Percentiles rank a stretch among this genome's conserved stretches.
These are phyloP conservation scores for Ilex aquifolium DNA, from an alignment of 257 asterid species.

Conservation along the genomic window DNA sequence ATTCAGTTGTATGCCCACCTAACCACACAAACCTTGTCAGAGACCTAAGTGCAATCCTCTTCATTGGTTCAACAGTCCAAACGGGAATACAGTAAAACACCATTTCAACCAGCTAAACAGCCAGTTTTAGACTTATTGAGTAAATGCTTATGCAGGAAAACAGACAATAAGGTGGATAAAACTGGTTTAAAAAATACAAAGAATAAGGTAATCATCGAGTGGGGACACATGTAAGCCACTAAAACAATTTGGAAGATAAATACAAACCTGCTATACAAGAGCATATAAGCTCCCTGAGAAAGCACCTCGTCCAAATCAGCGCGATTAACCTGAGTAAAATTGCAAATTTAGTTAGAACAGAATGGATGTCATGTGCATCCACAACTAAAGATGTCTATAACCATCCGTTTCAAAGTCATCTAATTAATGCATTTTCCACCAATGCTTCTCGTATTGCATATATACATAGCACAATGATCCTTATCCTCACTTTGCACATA, in stretches of 20 bases:
- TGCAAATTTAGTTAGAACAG: neutral
- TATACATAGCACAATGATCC: no score
- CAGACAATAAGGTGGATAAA: no score
- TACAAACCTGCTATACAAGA: slow-evolving; percentile 79
- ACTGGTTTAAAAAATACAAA: neutral
- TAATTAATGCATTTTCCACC: no score
- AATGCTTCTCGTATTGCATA: no score
- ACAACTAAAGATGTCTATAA: neutral
- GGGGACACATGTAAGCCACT: neutral
- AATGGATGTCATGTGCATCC: slow-evolving; percentile 4
- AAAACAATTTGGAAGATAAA: slow-evolving; percentile 8
- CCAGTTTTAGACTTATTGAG: neutral
- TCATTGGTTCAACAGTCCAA: neutral
- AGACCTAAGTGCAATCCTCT: no score
- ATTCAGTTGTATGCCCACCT: no score
- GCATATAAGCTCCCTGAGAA: slow-evolving; percentile 97
- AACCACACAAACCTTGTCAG: no score
- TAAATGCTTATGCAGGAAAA: neutral
- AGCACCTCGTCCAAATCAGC: slow-evolving; percentile 89
- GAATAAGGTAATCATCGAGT: neutral
- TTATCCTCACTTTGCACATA: no score
- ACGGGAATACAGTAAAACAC: neutral
- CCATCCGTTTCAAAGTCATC: no score
- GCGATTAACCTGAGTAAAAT: slow-evolving; percentile 45
- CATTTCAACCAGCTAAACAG: neutral